Conservation (phyloP, 1,284 basidiomycete genomes). For the Boletus sp. region DNA sequence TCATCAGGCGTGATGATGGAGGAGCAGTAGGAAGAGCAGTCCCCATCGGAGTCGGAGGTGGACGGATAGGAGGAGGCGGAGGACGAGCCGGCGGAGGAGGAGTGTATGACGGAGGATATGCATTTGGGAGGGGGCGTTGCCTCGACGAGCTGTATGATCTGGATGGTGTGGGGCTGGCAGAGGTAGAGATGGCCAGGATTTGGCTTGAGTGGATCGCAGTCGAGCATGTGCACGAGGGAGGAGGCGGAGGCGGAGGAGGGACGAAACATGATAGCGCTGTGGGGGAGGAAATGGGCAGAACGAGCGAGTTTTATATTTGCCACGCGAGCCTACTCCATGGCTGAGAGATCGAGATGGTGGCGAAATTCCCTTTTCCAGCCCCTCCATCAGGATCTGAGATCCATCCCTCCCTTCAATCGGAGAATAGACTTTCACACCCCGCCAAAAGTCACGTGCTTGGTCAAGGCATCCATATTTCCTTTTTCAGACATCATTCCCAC, state of each 20-base stretch:
- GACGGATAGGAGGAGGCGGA: slow-evolving; percentile 37
- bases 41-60: slow-evolving; percentile 41
- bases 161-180: slow-evolving; percentile 49
- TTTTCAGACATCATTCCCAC: slow-evolving; percentile 21
- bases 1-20: slow-evolving; percentile 42
- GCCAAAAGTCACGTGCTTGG: slow-evolving; percentile 18
- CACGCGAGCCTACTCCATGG: slow-evolving; percentile 29
- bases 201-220: slow-evolving; percentile 35
- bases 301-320: slow-evolving; percentile 15
- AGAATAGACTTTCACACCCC: neutral
- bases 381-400: slow-evolving; percentile 28
- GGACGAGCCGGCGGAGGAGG: slow-evolving; percentile 36
- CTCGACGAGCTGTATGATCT: slow-evolving; percentile 73
- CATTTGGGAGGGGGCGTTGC: slow-evolving; percentile 50
- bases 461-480: slow-evolving; percentile 21
- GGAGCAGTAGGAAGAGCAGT: slow-evolving; percentile 63
- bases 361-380: slow-evolving; percentile 6
- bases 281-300: neutral
- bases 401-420: slow-evolving; percentile 1
- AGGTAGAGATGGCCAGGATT: slow-evolving; percentile 44
- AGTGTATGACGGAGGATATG: slow-evolving; percentile 42
- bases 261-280: slow-evolving; percentile 27
- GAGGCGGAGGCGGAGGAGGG: slow-evolving; percentile 31
- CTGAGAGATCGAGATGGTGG: slow-evolving; percentile 16
- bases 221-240: slow-evolving; percentile 27